Evolutionary conservation across 2,329 filamentous ascomycete species (phyloP).

Genomic region (Aspergillus carbonarius): DNA sequence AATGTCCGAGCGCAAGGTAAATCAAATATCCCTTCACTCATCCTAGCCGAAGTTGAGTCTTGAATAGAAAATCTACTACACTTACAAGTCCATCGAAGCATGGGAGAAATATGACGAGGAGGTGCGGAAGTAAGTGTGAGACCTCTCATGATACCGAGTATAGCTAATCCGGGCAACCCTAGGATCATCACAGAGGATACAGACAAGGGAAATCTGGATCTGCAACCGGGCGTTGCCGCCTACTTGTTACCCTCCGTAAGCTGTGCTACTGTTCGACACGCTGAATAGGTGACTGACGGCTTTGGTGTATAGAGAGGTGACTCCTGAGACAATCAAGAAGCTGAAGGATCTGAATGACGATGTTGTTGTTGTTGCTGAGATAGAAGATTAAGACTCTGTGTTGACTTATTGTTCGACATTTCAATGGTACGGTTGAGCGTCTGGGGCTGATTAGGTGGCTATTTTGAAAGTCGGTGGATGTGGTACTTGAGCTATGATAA

Average conservation of each 20-base stretch:
- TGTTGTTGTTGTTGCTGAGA: background rate
- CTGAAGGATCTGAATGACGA: background rate
- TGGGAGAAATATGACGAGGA: background rate
- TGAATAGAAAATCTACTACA: background rate
- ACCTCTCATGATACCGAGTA: too few species aligned
- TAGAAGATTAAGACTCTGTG: background rate
- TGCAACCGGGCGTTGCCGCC: conserved; percentile 2
- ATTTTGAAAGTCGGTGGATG: background rate
- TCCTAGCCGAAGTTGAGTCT: background rate
- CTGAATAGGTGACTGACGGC: background rate
- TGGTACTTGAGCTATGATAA: too few species aligned
- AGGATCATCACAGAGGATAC: background rate
- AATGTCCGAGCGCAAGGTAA: background rate
- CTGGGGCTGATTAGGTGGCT: background rate
- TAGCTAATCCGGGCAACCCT: background rate
- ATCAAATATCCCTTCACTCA: background rate
- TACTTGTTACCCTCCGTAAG: conserved; percentile 2
- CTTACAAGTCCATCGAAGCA: background rate
- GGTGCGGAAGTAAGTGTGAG: background rate
- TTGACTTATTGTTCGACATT: background rate
- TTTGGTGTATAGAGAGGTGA: background rate
- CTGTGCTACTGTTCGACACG: background rate
- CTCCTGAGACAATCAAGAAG: background rate
- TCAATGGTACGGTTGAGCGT: background rate
- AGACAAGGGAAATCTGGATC: background rate